These are phyloP conservation scores for Ramaria sp. DNA, from an alignment of 768 basidiomycete genomes.

Conservation along the genomic window DNA sequence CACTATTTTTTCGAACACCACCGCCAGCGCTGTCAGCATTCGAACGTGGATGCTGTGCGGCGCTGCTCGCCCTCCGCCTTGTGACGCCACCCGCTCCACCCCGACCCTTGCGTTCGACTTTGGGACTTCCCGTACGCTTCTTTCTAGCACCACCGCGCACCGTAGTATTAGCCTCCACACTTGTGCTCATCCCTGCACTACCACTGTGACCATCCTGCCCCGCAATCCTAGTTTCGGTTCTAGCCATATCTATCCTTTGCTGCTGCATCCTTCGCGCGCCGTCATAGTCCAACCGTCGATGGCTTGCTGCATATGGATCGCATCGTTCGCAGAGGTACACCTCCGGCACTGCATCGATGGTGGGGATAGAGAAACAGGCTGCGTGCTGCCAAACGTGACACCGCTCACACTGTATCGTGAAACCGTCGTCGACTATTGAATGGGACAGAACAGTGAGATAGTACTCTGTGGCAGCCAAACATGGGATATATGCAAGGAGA, in stretches of 20 bases:
- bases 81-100: slow-evolving; percentile 23
- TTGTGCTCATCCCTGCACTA: slow-evolving; percentile 27
- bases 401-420: slow-evolving; percentile 74
- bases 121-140: slow-evolving; percentile 10
- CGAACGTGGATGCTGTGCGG: background rate
- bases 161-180: slow-evolving; percentile 20
- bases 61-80: background rate
- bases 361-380: slow-evolving; percentile 40
- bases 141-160: slow-evolving; percentile 20
- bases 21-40: background rate
- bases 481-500: background rate
- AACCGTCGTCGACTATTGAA: slow-evolving; percentile 57
- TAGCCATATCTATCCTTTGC: slow-evolving; percentile 24
- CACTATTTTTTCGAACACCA: background rate
- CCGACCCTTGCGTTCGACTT: slow-evolving; percentile 25
- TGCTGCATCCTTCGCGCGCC: slow-evolving; percentile 36
- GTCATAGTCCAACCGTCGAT: slow-evolving; percentile 28
- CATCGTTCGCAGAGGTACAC: slow-evolving; percentile 72
- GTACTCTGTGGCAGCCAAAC: no score
- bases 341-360: slow-evolving; percentile 41
- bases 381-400: slow-evolving; percentile 82
- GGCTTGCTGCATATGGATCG: slow-evolving; percentile 12
- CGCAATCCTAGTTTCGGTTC: slow-evolving; percentile 16
- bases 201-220: slow-evolving; percentile 14
- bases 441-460: background rate